Evolutionary conservation across 257 asterid genomes (phyloP).

Genomic region (Capsicum chinense): DNA sequence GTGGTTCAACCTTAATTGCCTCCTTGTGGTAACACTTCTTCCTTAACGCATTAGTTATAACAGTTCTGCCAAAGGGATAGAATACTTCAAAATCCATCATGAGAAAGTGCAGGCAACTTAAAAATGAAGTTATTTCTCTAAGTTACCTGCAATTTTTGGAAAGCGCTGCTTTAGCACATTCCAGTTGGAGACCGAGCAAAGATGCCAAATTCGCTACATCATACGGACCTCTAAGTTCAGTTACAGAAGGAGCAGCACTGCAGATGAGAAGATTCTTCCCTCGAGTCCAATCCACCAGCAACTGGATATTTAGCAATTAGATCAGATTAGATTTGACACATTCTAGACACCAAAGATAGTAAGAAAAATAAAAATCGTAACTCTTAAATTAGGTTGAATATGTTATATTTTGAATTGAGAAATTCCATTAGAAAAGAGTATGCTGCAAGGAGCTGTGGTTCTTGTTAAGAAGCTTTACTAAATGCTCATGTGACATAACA

Average conservation of each 20-base stretch:
- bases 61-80: constrained; percentile 56
- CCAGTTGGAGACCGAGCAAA: constrained; percentile 67
- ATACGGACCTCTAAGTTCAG: constrained; percentile 86
- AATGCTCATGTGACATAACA: background rate
- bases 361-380: constrained; percentile 24
- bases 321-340: constrained; percentile 30
- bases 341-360: constrained; percentile 3
- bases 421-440: background rate
- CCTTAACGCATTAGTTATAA: constrained; percentile 67
- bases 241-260: constrained; percentile 76
- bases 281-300: constrained; percentile 89
- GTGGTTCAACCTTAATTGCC: constrained; percentile 69
- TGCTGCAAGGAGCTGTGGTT: background rate
- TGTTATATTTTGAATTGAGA: background rate
- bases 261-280: constrained; percentile 78
- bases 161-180: constrained; percentile 82
- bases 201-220: constrained; percentile 80
- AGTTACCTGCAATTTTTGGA: constrained; percentile 86
- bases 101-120: background rate
- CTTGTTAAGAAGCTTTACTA: background rate
- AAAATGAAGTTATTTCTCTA: constrained; percentile 17
- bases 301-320: constrained; percentile 52
- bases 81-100: constrained; percentile 13
- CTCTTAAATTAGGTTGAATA: constrained; percentile 18
- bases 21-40: constrained; percentile 75